Conservation (phyloP, 768 basidiomycete genomes). For the Mycena chlorophos region DNA sequence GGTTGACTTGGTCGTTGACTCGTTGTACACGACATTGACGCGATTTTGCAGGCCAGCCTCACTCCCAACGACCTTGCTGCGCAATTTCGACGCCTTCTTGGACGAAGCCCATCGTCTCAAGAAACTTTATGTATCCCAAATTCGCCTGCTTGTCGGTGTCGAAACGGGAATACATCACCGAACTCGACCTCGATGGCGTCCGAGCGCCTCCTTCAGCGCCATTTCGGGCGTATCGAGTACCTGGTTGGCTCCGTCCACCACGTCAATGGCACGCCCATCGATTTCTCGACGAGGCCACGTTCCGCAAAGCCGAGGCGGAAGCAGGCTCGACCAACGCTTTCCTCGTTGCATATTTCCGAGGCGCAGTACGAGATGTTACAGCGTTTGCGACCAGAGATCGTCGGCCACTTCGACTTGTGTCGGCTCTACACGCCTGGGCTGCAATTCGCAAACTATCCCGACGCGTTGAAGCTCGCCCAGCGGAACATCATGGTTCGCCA, state of each 20-base stretch:
- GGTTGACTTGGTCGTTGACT: constrained; percentile 7
- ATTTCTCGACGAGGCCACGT: constrained; percentile 82
- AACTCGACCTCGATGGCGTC: constrained; percentile 61
- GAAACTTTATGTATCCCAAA: constrained; percentile 54
- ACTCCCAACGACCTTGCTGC: constrained; percentile 49
- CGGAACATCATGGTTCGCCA: constrained; percentile 74
- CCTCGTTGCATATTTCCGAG: constrained; percentile 78
- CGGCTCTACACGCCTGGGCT: constrained; percentile 76
- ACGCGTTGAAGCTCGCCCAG: constrained; percentile 63
- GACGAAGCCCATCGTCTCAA: constrained; percentile 80
- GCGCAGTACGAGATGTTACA: constrained; percentile 72
- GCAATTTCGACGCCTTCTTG: constrained; percentile 76
- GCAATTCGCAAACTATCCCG: constrained; percentile 53
- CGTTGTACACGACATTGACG: constrained; percentile 18
- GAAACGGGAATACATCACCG: constrained; percentile 91
- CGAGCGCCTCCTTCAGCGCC: constrained; percentile 48
- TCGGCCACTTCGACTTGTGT: constrained; percentile 94
- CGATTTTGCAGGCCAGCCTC: constrained; percentile 51
- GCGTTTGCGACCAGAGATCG: constrained; percentile 78
- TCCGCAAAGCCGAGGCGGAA: constrained; percentile 55
- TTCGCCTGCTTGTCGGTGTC: constrained; percentile 81
- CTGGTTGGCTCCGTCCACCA: constrained; percentile 94
- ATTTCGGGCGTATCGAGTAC: constrained; percentile 69
- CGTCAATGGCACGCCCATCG: constrained; percentile 84
- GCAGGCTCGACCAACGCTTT: constrained; percentile 40